A percentile compares a stretch with the other conserved stretches of the same genome.
phyloP scores from a whole-genome alignment of 257 asterid genomes.

The Henckelia pumila region DNA sequence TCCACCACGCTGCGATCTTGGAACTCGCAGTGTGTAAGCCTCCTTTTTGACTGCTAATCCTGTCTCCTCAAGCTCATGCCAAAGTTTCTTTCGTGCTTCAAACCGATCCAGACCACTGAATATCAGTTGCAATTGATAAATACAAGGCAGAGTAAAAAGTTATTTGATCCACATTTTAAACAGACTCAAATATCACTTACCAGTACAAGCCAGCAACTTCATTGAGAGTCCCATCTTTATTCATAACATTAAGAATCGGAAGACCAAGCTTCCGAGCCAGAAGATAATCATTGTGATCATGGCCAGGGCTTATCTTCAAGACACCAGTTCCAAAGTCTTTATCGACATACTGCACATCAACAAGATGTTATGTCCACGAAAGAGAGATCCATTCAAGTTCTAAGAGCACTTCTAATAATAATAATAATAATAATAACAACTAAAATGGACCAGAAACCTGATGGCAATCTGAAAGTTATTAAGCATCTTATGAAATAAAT shows the following conservation, averaged over 20 bases:
- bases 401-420: constrained; percentile 10
- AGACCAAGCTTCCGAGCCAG: constrained; percentile 99
- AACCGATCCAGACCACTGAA: constrained; percentile 98
- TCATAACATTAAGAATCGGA: constrained; percentile 97
- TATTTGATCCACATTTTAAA: constrained; percentile 20
- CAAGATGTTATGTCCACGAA: constrained; percentile 23
- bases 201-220: constrained; percentile 88
- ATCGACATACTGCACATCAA: constrained; percentile 74
- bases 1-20: constrained; percentile 99
- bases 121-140: constrained; percentile 24
- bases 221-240: constrained; percentile 93
- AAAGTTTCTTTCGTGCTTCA: constrained; percentile 92
- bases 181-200: constrained; percentile 40
- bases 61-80: constrained; percentile 94
- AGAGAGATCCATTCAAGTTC: constrained; percentile 18
- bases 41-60: constrained; percentile 91
- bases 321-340: constrained; percentile 99
- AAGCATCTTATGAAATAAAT: too few species aligned
- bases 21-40: constrained; percentile 79
- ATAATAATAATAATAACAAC: too few species aligned
- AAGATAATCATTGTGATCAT: constrained; percentile 97
- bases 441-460: constrained; percentile 3
- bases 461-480: constrained; percentile 10
- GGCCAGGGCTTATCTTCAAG: constrained; percentile 98
- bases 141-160: constrained; percentile 25